phyloP scores from a whole-genome alignment of 2,329 filamentous ascomycete species.

The Ceratocystis ficicola region DNA sequence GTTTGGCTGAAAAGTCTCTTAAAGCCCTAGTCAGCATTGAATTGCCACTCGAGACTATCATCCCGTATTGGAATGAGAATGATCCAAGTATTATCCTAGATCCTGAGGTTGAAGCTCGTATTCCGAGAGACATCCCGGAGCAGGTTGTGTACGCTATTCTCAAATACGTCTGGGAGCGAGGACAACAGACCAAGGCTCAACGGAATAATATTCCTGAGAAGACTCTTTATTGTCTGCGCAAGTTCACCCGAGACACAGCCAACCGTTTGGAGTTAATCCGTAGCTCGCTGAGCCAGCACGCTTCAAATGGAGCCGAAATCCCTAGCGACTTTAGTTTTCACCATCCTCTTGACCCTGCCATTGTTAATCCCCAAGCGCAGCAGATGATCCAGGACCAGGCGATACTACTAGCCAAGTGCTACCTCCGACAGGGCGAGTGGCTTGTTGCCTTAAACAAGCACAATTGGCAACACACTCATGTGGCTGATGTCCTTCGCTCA shows the following conservation, averaged over 20 bases:
- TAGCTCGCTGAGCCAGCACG: conserved; percentile 38
- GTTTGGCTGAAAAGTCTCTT: conserved; percentile 86
- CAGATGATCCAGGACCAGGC: conserved; percentile 48
- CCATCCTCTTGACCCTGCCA: conserved; percentile 34
- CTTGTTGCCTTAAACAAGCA: conserved; percentile 73
- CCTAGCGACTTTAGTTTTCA: conserved; percentile 40
- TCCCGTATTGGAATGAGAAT: conserved; percentile 46
- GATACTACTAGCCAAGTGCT: conserved; percentile 81
- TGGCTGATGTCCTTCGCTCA: conserved; percentile 78
- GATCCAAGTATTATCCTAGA: conserved; percentile 18
- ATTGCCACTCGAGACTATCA: conserved; percentile 46
- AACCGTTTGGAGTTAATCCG: conserved; percentile 42
- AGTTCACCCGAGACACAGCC: conserved; percentile 49
- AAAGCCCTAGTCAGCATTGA: conserved; percentile 75
- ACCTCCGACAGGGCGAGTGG: conserved; percentile 94
- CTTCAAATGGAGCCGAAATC: conserved; percentile 36
- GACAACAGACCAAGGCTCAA: conserved; percentile 42
- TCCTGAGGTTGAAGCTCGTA: conserved; percentile 23
- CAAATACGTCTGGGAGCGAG: conserved; percentile 91
- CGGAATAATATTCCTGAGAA: conserved; percentile 39
- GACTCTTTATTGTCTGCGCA: conserved; percentile 46
- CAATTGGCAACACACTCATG: conserved; percentile 76
- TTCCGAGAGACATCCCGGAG: conserved; percentile 43
- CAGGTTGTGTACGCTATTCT: conserved; percentile 92
- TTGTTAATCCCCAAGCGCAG: conserved; percentile 40